Evolutionary conservation across 2,329 filamentous ascomycete species (phyloP), one percentile per base, ranked within the genome.

Genomic region (Botrytis deweyae): DNA sequence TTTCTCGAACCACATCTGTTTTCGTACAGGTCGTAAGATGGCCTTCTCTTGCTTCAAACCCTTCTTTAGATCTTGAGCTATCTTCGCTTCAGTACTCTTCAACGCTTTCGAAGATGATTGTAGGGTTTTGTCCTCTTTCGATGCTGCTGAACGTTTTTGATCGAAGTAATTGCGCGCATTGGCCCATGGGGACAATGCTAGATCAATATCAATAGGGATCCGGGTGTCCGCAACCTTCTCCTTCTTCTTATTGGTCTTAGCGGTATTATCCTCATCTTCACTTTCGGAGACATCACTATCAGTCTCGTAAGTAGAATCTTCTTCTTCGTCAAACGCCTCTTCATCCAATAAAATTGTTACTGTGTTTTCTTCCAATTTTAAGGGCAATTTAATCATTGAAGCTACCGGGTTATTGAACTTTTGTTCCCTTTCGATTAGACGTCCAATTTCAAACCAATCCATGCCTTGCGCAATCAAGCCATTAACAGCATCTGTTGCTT

Each of bases 1-100:
- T 83, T 99, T 99, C 80, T 99, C 96, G 78, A 98, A 99, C 96
- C 96, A 99, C 79, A 95, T 88, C 77, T 91, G 92, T 79, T 91
- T 92, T 73, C 96, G 89, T 14, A 97, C 91, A 0, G 92, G 94
- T 64, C 95, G 90, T 16, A 98, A 84, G 2, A 97, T 85, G 33
- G 94, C 91, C 82, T 97, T 98, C 83, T 98, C 96, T 80, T 96
- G 92, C 84, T 97, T 97, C 73, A 98, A 83, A 0, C 91, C 92
- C 79, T 94, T 95, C 83, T 93, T 97, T 36, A 98, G 85, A 81
- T 97, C 94, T 20, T 93, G 89, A 7, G 88, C 87, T 36, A 98
- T 95, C 83, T 97, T 98, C 79, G 92, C 91, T 81, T 97, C 94
- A 10, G 95, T 93, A 78, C 90, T 97, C 82, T 95, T 97, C 70